Percentiles rank a stretch among this genome's conserved stretches.
Conservation (phyloP, 176 grass and related monocot genomes). For the Oryza nivara region DNA sequence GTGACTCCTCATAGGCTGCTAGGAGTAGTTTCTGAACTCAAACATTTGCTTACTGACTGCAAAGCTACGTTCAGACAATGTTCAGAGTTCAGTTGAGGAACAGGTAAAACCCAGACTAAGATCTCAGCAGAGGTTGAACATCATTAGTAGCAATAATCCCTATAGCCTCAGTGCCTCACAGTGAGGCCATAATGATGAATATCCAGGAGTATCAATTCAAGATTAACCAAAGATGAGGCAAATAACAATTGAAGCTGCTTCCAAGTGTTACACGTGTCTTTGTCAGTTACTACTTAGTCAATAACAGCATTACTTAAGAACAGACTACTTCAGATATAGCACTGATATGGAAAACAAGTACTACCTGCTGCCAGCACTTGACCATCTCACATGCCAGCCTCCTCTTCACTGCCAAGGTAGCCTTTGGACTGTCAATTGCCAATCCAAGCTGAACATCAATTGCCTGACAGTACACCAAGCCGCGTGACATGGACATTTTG, state of each 20-base stretch:
- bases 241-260: not conserved
- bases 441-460: slow-evolving; percentile 96
- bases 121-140: not conserved
- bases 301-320: not conserved
- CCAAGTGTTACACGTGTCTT: too few relatives aligned
- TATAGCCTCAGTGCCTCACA: not conserved
- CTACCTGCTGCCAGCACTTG: slow-evolving; percentile 97
- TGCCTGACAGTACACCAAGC: slow-evolving; percentile 48
- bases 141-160: not conserved
- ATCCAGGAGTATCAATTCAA: not conserved
- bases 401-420: slow-evolving; percentile 94
- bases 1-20: not conserved
- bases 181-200: not conserved
- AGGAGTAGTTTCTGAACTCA: not conserved
- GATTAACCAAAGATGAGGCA: not conserved
- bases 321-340: not conserved
- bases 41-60: not conserved
- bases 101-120: not conserved
- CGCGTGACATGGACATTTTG: not conserved
- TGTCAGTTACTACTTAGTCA: not conserved
- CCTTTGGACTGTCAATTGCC: slow-evolving; percentile 94
- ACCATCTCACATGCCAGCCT: slow-evolving; percentile 98
- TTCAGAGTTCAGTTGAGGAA: not conserved
- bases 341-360: slow-evolving; percentile 32
- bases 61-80: not conserved